These are phyloP conservation scores for Eimeria acervulina DNA, from an alignment of 169 alveolate genomes.

Conservation along the genomic window DNA sequence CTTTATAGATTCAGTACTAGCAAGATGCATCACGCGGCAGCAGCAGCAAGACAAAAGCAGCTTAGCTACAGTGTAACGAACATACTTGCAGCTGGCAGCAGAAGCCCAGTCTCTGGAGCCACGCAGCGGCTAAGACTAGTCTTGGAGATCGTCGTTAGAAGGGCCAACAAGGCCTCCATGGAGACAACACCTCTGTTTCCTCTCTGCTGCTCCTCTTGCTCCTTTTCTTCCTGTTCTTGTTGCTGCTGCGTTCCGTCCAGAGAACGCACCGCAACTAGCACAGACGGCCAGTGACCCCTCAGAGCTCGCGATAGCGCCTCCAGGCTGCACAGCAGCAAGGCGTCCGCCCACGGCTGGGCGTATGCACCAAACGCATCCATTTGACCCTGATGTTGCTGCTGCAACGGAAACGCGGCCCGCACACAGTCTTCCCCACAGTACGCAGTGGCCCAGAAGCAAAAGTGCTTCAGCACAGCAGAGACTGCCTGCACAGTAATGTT, in stretches of 20 bases:
- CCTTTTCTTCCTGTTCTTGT: neutral
- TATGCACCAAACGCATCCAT: conserved; percentile 39
- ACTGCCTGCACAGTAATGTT: conserved; percentile 39
- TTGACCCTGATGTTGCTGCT: conserved; percentile 26
- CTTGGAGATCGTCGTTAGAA: conserved; percentile 27
- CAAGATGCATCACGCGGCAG: neutral
- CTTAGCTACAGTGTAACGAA: neutral
- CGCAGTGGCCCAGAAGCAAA: conserved; percentile 57
- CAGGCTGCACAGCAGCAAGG: conserved; percentile 76
- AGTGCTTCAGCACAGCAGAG: conserved; percentile 67
- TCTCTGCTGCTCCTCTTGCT: neutral
- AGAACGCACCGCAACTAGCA: conserved; percentile 28
- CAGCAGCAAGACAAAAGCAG: neutral
- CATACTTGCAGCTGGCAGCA: conserved; percentile 72
- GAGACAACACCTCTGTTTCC: neutral
- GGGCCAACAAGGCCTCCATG: conserved; percentile 55
- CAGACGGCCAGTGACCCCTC: neutral
- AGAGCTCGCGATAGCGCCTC: conserved; percentile 64
- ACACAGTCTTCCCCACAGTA: conserved; percentile 55
- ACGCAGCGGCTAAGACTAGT: conserved; percentile 54
- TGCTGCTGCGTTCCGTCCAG: conserved; percentile 27
- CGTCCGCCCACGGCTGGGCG: conserved; percentile 42
- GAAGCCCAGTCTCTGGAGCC: conserved; percentile 45
- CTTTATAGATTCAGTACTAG: neutral
- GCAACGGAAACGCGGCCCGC: conserved; percentile 5